Evolutionary conservation across 2,329 filamentous ascomycete species (phyloP).

Genomic region (Diplodia scrobiculata): DNA sequence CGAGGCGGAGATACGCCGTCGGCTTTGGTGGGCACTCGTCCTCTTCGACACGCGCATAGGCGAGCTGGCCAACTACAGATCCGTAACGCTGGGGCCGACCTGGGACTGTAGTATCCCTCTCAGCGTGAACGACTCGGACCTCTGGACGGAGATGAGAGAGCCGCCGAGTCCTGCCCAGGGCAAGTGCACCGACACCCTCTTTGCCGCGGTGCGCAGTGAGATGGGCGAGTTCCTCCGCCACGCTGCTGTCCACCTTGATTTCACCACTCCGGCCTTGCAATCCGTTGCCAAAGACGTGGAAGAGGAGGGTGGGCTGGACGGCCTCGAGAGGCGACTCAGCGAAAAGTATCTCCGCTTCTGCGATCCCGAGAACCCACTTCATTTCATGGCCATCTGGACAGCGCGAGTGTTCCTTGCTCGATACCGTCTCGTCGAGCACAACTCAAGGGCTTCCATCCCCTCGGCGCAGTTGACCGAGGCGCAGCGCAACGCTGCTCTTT

Average conservation of each 20-base stretch:
- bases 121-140: conserved; percentile 55
- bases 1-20: conserved; percentile 57
- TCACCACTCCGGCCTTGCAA: conserved; percentile 48
- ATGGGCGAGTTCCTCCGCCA: conserved; percentile 49
- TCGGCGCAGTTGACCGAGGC: conserved; percentile 9
- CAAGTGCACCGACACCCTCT: conserved; percentile 58
- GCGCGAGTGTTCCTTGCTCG: conserved; percentile 53
- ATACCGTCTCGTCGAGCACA: conserved; percentile 54
- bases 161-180: conserved; percentile 46
- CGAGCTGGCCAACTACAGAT: conserved; percentile 60
- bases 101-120: conserved; percentile 59
- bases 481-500: conserved; percentile 38
- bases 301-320: conserved; percentile 37
- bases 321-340: conserved; percentile 48
- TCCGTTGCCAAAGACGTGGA: conserved; percentile 42
- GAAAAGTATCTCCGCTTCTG: conserved; percentile 49
- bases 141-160: conserved; percentile 49
- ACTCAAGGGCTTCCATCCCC: conserved; percentile 32
- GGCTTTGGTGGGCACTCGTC: conserved; percentile 58
- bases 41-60: conserved; percentile 58
- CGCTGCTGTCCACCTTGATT: conserved; percentile 51
- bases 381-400: conserved; percentile 54
- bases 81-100: conserved; percentile 54
- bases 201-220: conserved; percentile 54
- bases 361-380: conserved; percentile 50